Base-by-base conservation (phyloP, 345 rosid species). In the Crucihimalaya himalaica region DNA sequence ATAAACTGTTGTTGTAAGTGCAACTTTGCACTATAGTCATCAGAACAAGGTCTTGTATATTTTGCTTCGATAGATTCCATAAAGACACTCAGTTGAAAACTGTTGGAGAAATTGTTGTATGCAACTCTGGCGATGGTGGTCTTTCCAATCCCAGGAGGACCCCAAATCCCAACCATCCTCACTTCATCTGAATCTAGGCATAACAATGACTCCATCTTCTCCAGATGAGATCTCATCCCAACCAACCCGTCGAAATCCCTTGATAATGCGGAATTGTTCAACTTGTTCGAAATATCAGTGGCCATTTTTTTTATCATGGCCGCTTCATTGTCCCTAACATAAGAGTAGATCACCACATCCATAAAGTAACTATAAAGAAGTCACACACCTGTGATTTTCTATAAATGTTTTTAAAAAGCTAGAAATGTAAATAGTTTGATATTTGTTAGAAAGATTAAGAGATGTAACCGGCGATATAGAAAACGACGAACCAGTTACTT, bases 81-180 rank as follows among this genome's bases (percentile, higher is more conserved):
- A n/a, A n/a, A n/a, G n/a, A n/a, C n/a, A n/a, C n/a, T n/a, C n/a
- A n/a, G n/a, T 11, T 19, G 63, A 58, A 58, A 58, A 18, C 4
- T 5, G 8, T 2, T 10, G 43, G 63, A 58, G 43, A 58, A 1
- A 18, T 34, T 8, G 63, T 6, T 34, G 8, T 4, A 58, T 34
- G 2, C 1, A 34, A 34, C 28, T 58, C 45, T 35, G 1, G 64
- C 64, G 2, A 35, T 59, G 27, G 18, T 20, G 16, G 46, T 59
- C 46, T 59, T 59, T 11, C 64, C 46, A 0, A 59, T 59, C 29
- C 64, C 64, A 4, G 46, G 0, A 12, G 64, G 64, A 19, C 64
- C 64, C 64, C 11, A 59, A 59, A 59, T 6, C 39, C 46, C 64
- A 4, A 59, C 20, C 18, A 59, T 59, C 46, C 64, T 59, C 16